phyloP scores from a whole-genome alignment of 2,329 filamentous ascomycete species.

The Tolypocladium paradoxum region DNA sequence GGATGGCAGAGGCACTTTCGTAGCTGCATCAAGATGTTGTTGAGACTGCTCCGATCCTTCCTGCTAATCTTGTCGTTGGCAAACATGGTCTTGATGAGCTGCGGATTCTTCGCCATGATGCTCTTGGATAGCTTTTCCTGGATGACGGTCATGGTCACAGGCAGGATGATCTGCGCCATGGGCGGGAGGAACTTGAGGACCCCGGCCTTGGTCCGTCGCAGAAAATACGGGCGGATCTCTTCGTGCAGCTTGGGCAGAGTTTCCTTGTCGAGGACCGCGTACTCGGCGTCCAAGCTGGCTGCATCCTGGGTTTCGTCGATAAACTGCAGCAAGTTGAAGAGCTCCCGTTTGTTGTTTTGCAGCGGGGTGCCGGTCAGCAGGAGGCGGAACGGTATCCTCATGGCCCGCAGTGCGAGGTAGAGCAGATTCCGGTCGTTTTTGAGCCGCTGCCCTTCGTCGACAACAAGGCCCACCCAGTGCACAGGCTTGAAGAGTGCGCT shows the following conservation, averaged over 20 bases:
- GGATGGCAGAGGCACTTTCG: slow-evolving; percentile 93
- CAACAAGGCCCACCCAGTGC: slow-evolving; percentile 77
- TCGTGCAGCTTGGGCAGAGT: slow-evolving; percentile 74
- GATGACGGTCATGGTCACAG: slow-evolving; percentile 86
- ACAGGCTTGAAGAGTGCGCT: slow-evolving; percentile 56
- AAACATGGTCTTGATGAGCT: slow-evolving; percentile 82
- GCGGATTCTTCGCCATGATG: slow-evolving; percentile 81
- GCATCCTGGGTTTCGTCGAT: slow-evolving; percentile 65
- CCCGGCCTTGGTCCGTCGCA: slow-evolving; percentile 74
- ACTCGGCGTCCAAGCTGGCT: slow-evolving; percentile 62
- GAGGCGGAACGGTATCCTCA: slow-evolving; percentile 74
- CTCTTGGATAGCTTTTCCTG: slow-evolving; percentile 93
- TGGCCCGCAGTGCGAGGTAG: slow-evolving; percentile 60
- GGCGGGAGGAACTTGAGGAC: slow-evolving; percentile 87
- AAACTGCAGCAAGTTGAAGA: slow-evolving; percentile 96
- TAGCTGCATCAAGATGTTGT: slow-evolving; percentile 92
- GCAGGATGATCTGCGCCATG: slow-evolving; percentile 89
- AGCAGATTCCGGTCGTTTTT: slow-evolving; percentile 86
- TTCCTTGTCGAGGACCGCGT: slow-evolving; percentile 67
- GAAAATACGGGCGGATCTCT: slow-evolving; percentile 63
- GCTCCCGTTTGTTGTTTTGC: slow-evolving; percentile 88
- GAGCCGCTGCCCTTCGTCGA: slow-evolving; percentile 89
- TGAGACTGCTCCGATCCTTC: slow-evolving; percentile 68
- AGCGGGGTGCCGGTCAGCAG: slow-evolving; percentile 85
- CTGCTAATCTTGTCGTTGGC: slow-evolving; percentile 54